Evolutionary conservation across 352 stramenopile genomes (phyloP).

Genomic region (Globisporangium paroecandrum): DNA sequence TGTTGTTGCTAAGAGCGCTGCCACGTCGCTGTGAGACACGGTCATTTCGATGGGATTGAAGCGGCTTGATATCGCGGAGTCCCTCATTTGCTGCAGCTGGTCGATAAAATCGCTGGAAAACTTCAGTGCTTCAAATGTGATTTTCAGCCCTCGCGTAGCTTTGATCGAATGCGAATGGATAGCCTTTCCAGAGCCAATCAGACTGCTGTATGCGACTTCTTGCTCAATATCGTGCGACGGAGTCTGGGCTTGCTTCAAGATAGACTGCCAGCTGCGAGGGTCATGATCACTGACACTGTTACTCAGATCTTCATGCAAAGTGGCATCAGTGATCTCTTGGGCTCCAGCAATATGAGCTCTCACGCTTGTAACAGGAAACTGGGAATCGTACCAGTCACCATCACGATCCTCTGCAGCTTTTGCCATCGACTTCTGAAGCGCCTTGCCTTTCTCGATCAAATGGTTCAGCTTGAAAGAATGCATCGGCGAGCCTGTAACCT

Average conservation of each 20-base stretch:
- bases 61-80: conserved; percentile 44
- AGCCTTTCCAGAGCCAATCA: not conserved
- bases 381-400: not conserved
- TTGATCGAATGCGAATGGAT: not conserved
- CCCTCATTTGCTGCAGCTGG: conserved; percentile 39
- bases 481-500: not conserved
- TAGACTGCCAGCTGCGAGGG: conserved; percentile 14
- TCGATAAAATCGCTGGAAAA: conserved; percentile 35
- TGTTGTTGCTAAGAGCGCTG: conserved; percentile 9
- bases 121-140: conserved; percentile 46
- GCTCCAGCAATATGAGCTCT: not conserved
- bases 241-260: conserved; percentile 5
- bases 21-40: conserved; percentile 34
- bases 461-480: conserved; percentile 17
- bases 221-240: not conserved
- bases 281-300: conserved; percentile 4
- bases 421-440: conserved; percentile 46
- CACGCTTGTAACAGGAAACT: not conserved
- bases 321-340: not conserved
- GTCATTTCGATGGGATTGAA: conserved; percentile 49
- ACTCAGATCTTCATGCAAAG: not conserved
- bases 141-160: conserved; percentile 24
- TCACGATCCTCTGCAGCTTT: conserved; percentile 22
- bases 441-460: conserved; percentile 44
- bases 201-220: not conserved